phyloP scores from a whole-genome alignment of 225 moss, liverwort and hornwort species.

The Pseudoscleropodium purum region DNA sequence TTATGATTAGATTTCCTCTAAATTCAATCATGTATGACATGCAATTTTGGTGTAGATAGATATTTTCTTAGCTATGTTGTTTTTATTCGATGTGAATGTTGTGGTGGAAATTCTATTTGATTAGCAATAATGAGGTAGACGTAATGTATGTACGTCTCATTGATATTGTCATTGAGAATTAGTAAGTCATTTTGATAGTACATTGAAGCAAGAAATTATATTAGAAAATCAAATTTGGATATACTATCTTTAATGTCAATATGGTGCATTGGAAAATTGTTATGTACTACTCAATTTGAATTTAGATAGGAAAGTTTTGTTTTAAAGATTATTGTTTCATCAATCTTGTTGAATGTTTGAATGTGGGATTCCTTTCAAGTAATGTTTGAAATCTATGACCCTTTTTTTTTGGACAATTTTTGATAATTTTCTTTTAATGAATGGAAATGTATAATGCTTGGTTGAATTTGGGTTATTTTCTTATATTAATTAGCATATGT shows the following conservation, averaged over 20 bases:
- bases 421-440: neutral
- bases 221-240: neutral
- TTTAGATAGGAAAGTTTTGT: too few relatives aligned
- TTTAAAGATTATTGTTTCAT: too few relatives aligned
- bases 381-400: neutral
- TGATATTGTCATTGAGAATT: neutral
- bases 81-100: neutral
- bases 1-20: accelerated
- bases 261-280: neutral
- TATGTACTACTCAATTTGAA: neutral
- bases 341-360: too few relatives aligned
- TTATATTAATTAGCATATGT: neutral
- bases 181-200: neutral
- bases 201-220: neutral
- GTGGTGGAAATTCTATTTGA: neutral
- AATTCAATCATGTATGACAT: neutral
- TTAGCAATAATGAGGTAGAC: neutral
- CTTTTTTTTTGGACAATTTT: too few relatives aligned
- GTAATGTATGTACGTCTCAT: neutral
- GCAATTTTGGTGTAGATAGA: accelerated
- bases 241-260: neutral
- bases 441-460: accelerated
- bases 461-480: neutral
- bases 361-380: neutral
- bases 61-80: accelerated